A percentile compares a stretch with the other conserved stretches of the same genome.
Evolutionary conservation across 2,329 filamentous ascomycete genomes (phyloP).

Genomic region (Aspergillus quadricinctus): DNA sequence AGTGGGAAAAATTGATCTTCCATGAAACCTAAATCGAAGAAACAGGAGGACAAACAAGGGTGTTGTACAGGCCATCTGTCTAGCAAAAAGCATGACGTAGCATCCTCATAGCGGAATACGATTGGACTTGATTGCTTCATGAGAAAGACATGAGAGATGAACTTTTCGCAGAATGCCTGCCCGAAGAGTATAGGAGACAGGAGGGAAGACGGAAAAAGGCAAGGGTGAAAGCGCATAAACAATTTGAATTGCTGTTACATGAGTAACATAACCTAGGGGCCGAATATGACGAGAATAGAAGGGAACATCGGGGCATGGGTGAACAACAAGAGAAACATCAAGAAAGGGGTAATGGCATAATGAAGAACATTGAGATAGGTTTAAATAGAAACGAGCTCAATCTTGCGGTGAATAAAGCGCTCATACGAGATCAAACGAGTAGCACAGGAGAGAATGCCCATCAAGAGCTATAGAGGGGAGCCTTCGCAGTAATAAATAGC

Average conservation of each 20-base stretch:
- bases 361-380: constrained; percentile 13
- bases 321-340: constrained; percentile 6
- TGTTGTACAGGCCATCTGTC: constrained; percentile 36
- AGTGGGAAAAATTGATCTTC: constrained; percentile 14
- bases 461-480: constrained; percentile 41
- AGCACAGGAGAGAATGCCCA: constrained; percentile 40
- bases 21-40: constrained; percentile 18
- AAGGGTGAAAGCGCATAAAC: constrained; percentile 25
- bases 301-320: constrained; percentile 12
- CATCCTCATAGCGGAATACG: constrained; percentile 31
- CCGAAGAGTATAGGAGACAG: constrained; percentile 31
- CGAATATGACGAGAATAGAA: constrained; percentile 15
- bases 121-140: constrained; percentile 38
- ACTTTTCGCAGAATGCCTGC: constrained; percentile 46
- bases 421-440: constrained; percentile 39
- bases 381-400: constrained; percentile 26
- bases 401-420: constrained; percentile 37
- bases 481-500: constrained; percentile 33
- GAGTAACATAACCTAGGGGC: constrained; percentile 28
- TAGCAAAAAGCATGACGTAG: constrained; percentile 30
- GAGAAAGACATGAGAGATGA: constrained; percentile 26
- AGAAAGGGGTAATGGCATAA: constrained; percentile 6
- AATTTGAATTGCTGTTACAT: constrained; percentile 38
- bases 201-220: constrained; percentile 13
- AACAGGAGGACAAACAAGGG: constrained; percentile 17